Evolutionary conservation across 352 stramenopile genomes (phyloP), one percentile per base, ranked within the genome.

Genomic region (Pythium phragmiticola): DNA sequence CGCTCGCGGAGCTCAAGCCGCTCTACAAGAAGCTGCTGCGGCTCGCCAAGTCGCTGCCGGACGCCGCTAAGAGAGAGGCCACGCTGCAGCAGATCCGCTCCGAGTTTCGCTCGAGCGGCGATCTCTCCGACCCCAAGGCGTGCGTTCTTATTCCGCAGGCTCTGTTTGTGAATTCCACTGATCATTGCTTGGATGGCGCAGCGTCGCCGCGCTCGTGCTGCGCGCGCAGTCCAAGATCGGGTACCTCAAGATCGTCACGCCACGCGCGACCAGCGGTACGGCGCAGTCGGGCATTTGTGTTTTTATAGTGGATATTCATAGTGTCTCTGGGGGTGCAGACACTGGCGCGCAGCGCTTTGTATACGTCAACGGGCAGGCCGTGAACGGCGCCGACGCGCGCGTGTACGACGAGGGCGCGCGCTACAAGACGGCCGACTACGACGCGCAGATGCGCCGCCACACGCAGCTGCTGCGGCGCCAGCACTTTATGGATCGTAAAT

Each of bases 201-300:
- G 86, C 39, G 57, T 95, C 2, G 78, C 82, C 21, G 65, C 74
- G 51, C 70, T 95, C 9, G 43, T 95, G 43, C 77, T 89, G 65
- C 84, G 83, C 57, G 87, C 87, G 41, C 87, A 95, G 69, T 88
- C 87, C 45, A 89, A 85, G 19, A 82, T 95, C 51, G 74, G 82
- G 13, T 95, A 88, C 69, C 51, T 95, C 49, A 95, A 93, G 78
- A 94, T 95, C 68, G 80, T 95, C 21, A 92, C 87, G 28, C 87
- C 84, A 11, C 84, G 84, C 46, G 63, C 65, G n/a, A 69, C 75
- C 7, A 70, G 82, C 4, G 75, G 83, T 92, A 52, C 30, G 75
- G 8, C 4, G 14, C 21, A 37, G 11, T 41, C 13, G 3, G 48
- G 26, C 28, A 9, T 59, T 19, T 37, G 48, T 21, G 11, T 36